Conservation (phyloP, 768 basidiomycete species). For the Rhodosporidiobolus sp. region DNA sequence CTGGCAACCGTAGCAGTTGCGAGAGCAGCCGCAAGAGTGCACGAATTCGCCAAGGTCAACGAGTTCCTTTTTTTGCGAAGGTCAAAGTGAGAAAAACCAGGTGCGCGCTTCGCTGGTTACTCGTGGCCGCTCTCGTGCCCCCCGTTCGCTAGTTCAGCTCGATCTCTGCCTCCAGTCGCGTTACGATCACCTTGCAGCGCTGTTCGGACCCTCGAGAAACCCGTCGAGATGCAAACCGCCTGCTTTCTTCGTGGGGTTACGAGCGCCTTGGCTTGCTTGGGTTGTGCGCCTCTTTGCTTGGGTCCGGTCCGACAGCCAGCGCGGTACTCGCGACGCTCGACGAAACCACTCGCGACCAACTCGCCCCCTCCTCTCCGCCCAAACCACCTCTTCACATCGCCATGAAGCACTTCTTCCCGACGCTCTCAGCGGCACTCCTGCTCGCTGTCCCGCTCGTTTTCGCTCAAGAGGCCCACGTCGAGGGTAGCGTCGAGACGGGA, state of each 20-base stretch:
- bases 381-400: neutral
- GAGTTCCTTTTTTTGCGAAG: no score
- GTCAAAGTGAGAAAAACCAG: neutral
- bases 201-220: no score
- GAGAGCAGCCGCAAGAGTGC: neutral
- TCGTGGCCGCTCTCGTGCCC: no score
- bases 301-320: no score
- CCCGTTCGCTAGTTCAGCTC: no score
- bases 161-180: no score
- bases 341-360: neutral
- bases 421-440: neutral
- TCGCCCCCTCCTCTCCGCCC: neutral
- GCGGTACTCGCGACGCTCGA: neutral
- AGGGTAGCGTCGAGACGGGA: slow-evolving; percentile 6
- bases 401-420: neutral
- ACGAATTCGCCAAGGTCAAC: neutral
- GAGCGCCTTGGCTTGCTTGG: no score
- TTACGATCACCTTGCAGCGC: no score
- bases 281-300: no score
- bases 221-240: no score
- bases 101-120: neutral
- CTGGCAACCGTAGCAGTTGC: neutral
- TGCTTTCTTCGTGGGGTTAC: no score
- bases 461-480: slow-evolving; percentile 9
- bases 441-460: neutral